Base-by-base conservation (phyloP, 1,139 yeast species). In the Meyerozyma guilliermondii region DNA sequence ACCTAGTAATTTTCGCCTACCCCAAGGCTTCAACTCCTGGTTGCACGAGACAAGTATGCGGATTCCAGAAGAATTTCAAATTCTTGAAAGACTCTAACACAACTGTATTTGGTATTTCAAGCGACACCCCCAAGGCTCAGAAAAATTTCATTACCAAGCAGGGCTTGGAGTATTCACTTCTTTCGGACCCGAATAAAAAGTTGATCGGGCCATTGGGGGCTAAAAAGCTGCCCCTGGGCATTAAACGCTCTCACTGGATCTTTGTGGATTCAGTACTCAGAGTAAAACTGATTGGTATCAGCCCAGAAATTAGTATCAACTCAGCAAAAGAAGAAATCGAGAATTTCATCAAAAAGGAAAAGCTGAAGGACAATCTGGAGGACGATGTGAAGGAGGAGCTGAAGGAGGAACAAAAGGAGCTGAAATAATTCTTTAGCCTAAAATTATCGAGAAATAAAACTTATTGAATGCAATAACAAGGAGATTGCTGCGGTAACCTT, bases 11-110 rank as follows among this genome's bases (percentile, higher is more conserved):
- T 35, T 85, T 85, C 60, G 74, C 96, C 13, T 92, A 89, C 58
- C 98, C 98, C 42, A 85, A 77, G 57, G 98, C 98, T 0, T 81
- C 85, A 29, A 92, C 98, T 0, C 96, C 97, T 1, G 98, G 98
- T 2, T 91, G 98, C 63, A 89, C 94, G 1, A 77, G 89, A 55
- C 98, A 92, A 66, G 97, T 89, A 1, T 78, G 87, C 62, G 97
- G 96, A 0, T 92, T 86, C 62, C 81, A 92, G 54, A 82, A 78
- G 51, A 78, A 78, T 52, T 81, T 68, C 58, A 70, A 74, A 10
- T 74, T 76, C 39, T 76, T 87, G 52, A 63, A 68, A 37, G 62
- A 68, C 20, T 69, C 75, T 41, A 79, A 83, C 16, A 59, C 67
- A 18, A 66, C 76, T 0, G 78, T 85, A 1, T 75, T 74, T 49